These are phyloP conservation scores for Solidago caesia DNA, from an alignment of 129 eudicot genomes.

Conservation along the genomic window DNA sequence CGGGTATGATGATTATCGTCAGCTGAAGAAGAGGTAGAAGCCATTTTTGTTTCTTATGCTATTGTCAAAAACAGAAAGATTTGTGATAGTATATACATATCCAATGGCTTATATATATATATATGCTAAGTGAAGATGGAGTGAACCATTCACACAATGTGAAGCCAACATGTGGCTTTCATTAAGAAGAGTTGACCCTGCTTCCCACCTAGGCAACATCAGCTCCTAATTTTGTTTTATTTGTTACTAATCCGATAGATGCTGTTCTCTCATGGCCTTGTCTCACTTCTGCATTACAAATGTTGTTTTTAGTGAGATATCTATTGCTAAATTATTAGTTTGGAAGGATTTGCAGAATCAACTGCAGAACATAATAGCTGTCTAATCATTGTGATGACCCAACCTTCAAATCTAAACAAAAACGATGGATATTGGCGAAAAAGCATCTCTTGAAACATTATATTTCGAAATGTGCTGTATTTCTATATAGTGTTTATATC, in stretches of 20 bases:
- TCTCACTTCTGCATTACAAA: slow-evolving; percentile 30
- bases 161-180: slow-evolving; percentile 40
- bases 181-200: slow-evolving; percentile 35
- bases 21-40: slow-evolving; percentile 30
- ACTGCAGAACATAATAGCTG: slow-evolving; percentile 38
- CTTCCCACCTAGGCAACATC: slow-evolving; percentile 34
- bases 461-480: not conserved
- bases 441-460: slow-evolving; percentile 22
- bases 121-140: slow-evolving; percentile 23
- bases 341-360: slow-evolving; percentile 40
- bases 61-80: slow-evolving; percentile 14
- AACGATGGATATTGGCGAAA: slow-evolving; percentile 19
- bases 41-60: slow-evolving; percentile 14
- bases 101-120: slow-evolving; percentile 29
- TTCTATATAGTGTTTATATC: slow-evolving; percentile 1
- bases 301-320: slow-evolving; percentile 32
- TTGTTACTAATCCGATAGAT: slow-evolving; percentile 23
- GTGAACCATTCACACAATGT: slow-evolving; percentile 24
- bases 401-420: slow-evolving; percentile 25
- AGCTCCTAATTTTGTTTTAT: slow-evolving; percentile 33
- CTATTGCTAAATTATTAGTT: slow-evolving; percentile 28
- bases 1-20: slow-evolving; percentile 34
- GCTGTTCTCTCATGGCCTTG: slow-evolving; percentile 24
- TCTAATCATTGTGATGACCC: slow-evolving; percentile 35
- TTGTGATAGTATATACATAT: slow-evolving; percentile 21